phyloP scores from a whole-genome alignment of 805 yeast species.

The Maudiozyma saulgeensis region DNA sequence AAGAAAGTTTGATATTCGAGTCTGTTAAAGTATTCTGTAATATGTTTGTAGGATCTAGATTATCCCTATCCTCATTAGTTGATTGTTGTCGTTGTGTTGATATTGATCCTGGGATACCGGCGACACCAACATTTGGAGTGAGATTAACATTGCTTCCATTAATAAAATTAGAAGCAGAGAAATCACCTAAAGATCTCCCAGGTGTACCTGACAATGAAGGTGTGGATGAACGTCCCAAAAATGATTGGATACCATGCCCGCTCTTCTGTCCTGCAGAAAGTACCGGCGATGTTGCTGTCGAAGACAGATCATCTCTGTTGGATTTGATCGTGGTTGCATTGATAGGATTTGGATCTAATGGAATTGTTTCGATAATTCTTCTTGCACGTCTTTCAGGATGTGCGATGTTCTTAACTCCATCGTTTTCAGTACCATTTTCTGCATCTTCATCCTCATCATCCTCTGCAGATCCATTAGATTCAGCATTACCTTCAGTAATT shows the following conservation, averaged over 20 bases:
- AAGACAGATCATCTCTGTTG: conserved; percentile 1
- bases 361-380: conserved; percentile 66
- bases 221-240: not conserved
- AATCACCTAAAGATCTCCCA: not conserved
- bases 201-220: conserved; percentile 2
- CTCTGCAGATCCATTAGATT: conserved; percentile 21
- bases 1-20: not conserved
- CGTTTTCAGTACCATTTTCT: conserved; percentile 12
- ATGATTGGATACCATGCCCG: not conserved
- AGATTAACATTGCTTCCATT: not conserved
- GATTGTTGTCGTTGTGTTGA: not conserved
- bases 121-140: too few species aligned
- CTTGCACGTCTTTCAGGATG: conserved; percentile 68
- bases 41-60: not conserved
- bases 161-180: conserved; percentile 1
- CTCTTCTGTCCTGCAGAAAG: not conserved
- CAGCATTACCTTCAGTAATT: conserved; percentile 4
- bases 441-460: conserved; percentile 29
- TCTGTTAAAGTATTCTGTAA: not conserved
- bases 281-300: not conserved
- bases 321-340: conserved; percentile 18
- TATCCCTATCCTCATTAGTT: not conserved
- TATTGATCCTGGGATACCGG: not conserved
- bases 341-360: conserved; percentile 77
- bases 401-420: conserved; percentile 37